These are phyloP conservation scores for Cyberlindnera samutprakarnensis DNA, from an alignment of 805 yeast genomes.

Conservation along the genomic window DNA sequence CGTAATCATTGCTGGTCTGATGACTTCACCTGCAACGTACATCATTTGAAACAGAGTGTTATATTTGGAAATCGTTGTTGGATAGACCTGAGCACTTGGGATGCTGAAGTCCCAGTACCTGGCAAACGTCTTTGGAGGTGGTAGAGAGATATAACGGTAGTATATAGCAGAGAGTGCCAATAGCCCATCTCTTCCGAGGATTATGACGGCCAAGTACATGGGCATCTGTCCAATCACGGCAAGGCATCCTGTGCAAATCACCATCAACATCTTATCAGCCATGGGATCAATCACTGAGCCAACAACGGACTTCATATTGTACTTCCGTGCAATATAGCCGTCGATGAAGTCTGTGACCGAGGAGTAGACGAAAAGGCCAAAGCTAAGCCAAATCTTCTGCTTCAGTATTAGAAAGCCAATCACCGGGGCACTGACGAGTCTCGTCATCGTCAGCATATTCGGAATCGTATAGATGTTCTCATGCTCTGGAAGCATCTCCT, in stretches of 20 bases:
- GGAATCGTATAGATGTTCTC: constrained; percentile 80
- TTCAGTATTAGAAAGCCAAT: constrained; percentile 73
- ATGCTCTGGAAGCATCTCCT: constrained; percentile 27
- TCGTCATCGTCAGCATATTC: constrained; percentile 70
- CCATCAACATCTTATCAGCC: constrained; percentile 91
- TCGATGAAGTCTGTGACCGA: constrained; percentile 89
- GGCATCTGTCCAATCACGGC: constrained; percentile 70
- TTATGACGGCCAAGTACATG: constrained; percentile 51
- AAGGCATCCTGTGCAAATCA: constrained; percentile 72
- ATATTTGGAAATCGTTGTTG: constrained; percentile 77
- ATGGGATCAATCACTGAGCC: constrained; percentile 93
- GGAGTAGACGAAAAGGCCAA: constrained; percentile 72
- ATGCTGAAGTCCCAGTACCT: constrained; percentile 74
- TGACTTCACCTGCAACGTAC: constrained; percentile 61
- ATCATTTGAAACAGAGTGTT: constrained; percentile 93
- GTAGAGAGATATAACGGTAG: constrained; percentile 65
- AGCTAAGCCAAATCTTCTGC: constrained; percentile 56
- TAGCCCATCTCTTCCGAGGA: constrained; percentile 77
- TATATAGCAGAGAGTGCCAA: constrained; percentile 67
- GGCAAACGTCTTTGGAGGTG: constrained; percentile 63
- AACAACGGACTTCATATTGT: constrained; percentile 65
- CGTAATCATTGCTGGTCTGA: constrained; percentile 41
- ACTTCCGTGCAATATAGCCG: constrained; percentile 84
- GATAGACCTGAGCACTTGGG: constrained; percentile 82
- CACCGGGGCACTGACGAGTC: constrained; percentile 77